Evolutionary conservation across 164 flowering plant genomes (phyloP).

Genomic region (Nymphaea colorata): DNA sequence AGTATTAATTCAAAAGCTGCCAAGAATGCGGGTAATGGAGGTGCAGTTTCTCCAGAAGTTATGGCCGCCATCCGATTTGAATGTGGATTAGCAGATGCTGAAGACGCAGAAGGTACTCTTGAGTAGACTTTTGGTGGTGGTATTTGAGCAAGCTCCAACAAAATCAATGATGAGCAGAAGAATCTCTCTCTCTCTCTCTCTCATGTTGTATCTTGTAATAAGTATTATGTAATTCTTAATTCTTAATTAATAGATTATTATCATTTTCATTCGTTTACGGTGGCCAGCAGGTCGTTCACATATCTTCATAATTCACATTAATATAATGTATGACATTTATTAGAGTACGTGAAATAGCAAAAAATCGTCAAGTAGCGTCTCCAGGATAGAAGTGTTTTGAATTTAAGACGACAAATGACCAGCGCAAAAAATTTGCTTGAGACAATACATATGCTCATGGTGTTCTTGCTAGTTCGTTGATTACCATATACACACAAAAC

Average conservation of each 20-base stretch:
- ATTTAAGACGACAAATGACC: no score
- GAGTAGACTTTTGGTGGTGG: neutral
- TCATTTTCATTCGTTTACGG: neutral
- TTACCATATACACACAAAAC: no score
- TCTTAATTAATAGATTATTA: neutral
- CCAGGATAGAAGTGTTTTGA: no score
- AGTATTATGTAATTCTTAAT: neutral
- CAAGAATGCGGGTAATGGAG: neutral
- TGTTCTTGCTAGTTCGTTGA: no score
- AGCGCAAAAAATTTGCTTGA: no score
- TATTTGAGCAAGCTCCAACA: neutral
- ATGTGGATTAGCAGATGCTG: conserved; percentile 43
- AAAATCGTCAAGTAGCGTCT: no score
- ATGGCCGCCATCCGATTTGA: conserved; percentile 73
- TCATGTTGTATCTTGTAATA: neutral
- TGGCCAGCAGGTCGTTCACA: no score
- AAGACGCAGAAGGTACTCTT: conserved; percentile 6
- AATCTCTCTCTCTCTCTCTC: neutral
- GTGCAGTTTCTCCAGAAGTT: conserved; percentile 57
- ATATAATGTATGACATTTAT: no score
- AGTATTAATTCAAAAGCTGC: conserved; percentile 6
- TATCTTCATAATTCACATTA: no score
- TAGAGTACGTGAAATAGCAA: no score
- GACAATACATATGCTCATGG: no score
- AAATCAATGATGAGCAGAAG: neutral